These are phyloP conservation scores for Brassica juncea DNA, from an alignment of 345 rosid species.

Conservation along the genomic window DNA sequence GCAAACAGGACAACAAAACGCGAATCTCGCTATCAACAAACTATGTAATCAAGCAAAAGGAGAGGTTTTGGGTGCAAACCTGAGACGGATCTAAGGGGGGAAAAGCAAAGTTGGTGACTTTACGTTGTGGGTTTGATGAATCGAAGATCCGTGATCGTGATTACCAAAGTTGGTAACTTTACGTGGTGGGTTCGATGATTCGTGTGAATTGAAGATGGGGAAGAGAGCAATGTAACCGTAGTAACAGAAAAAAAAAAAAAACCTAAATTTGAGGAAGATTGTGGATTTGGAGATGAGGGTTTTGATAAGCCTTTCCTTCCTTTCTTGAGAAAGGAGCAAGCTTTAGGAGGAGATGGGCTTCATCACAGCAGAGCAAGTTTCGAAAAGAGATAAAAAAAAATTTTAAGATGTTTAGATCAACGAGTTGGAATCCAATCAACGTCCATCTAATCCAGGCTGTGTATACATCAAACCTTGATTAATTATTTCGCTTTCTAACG, in stretches of 20 bases:
- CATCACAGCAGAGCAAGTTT: slow-evolving; percentile 12
- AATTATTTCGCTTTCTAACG: background rate
- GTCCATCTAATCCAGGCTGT: slow-evolving; percentile 39
- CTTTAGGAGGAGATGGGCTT: slow-evolving; percentile 2
- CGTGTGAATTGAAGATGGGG: background rate
- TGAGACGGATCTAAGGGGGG: slow-evolving; percentile 15
- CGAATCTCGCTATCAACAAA: background rate
- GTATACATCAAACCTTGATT: slow-evolving; percentile 18
- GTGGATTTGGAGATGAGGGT: slow-evolving; percentile 20
- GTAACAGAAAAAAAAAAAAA: slow-evolving; percentile 7
- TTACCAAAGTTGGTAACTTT: slow-evolving; percentile 1
- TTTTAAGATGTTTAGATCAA: slow-evolving; percentile 2
- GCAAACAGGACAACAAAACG: background rate
- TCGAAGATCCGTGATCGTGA: background rate
- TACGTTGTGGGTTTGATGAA: no score
- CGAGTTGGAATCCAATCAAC: slow-evolving; percentile 35
- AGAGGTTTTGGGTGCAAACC: slow-evolving; percentile 16
- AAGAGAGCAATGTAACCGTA: slow-evolving; percentile 28
- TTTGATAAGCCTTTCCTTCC: slow-evolving; percentile 31
- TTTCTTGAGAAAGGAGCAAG: slow-evolving; percentile 3
- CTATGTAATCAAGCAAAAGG: slow-evolving; percentile 13
- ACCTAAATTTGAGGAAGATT: background rate
- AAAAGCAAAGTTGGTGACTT: no score
- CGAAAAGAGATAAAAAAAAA: background rate
- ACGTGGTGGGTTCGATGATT: background rate